A percentile compares a stretch with the other conserved stretches of the same genome.
These are phyloP conservation scores for Solanum pennellii DNA, from an alignment of 257 asterid genomes.

Conservation along the genomic window DNA sequence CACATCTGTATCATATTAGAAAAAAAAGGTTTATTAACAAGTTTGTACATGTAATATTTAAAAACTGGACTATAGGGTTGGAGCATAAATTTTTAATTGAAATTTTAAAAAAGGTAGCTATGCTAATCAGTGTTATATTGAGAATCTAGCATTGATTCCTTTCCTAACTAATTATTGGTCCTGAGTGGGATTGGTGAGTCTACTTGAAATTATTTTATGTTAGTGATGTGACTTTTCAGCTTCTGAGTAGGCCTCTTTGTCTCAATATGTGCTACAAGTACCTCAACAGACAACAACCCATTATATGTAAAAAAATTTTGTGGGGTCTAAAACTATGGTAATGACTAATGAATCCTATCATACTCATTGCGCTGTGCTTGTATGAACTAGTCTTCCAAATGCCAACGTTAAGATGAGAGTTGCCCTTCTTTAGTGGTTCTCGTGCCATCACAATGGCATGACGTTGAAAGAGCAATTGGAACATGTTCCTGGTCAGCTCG, in stretches of 20 bases:
- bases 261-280: not conserved
- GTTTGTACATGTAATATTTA: not conserved
- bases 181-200: not conserved
- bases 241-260: not conserved
- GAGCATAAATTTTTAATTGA: not conserved
- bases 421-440: not conserved
- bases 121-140: not conserved
- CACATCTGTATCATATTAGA: not conserved
- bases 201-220: not conserved
- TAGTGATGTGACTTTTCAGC: not conserved
- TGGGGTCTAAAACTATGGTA: not conserved
- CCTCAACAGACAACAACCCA: not conserved
- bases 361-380: no score
- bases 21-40: not conserved
- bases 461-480: no score
- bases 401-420: not conserved
- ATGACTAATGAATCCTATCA: not conserved
- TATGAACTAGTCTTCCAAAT: not conserved
- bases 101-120: not conserved
- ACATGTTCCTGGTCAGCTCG: not conserved
- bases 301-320: not conserved
- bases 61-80: not conserved
- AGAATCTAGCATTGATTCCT: not conserved
- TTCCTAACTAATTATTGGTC: not conserved
- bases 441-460: not conserved